phyloP scores from a whole-genome alignment of 2,329 filamentous ascomycete genomes.

The Camptophora hylomeconis region DNA sequence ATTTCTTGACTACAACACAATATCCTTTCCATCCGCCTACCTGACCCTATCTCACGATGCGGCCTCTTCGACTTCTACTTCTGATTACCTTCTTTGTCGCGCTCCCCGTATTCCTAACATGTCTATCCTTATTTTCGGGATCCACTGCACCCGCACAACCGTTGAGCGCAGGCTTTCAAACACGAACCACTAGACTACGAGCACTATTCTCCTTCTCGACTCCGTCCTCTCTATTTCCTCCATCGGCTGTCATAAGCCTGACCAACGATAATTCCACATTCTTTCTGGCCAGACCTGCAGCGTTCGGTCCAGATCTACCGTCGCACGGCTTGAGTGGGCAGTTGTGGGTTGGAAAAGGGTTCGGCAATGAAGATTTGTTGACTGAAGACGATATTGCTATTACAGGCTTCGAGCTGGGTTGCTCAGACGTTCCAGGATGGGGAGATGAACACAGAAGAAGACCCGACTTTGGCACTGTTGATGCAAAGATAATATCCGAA shows the following conservation, averaged over 20 bases:
- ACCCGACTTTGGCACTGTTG: constrained; percentile 20
- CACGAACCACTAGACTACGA: constrained; percentile 35
- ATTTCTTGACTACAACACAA: too few species aligned
- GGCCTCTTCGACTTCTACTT: constrained; percentile 33
- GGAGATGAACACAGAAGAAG: constrained; percentile 44
- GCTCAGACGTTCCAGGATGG: constrained; percentile 89
- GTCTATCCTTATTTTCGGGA: constrained; percentile 30
- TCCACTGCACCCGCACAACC: constrained; percentile 14
- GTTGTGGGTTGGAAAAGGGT: constrained; percentile 86
- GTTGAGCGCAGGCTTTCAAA: constrained; percentile 25
- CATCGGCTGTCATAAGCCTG: constrained; percentile 87
- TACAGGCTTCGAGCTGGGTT: constrained; percentile 76
- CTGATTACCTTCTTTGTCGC: constrained; percentile 34
- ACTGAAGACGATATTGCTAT: constrained; percentile 39
- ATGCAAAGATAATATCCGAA: constrained; percentile 15
- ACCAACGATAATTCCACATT: constrained; percentile 98
- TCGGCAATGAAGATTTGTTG: constrained; percentile 62
- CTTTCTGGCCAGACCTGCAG: constrained; percentile 83
- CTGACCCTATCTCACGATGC: constrained; percentile 23
- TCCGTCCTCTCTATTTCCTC: constrained; percentile 81
- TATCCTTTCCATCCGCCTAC: constrained; percentile 4
- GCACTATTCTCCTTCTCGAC: constrained; percentile 58
- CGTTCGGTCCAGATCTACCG: constrained; percentile 74
- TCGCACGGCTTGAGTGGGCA: constrained; percentile 69
- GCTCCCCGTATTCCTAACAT: constrained; percentile 34